phyloP scores from a whole-genome alignment of 2,329 filamentous ascomycete species.

The Aspergillus aculeatinus region DNA sequence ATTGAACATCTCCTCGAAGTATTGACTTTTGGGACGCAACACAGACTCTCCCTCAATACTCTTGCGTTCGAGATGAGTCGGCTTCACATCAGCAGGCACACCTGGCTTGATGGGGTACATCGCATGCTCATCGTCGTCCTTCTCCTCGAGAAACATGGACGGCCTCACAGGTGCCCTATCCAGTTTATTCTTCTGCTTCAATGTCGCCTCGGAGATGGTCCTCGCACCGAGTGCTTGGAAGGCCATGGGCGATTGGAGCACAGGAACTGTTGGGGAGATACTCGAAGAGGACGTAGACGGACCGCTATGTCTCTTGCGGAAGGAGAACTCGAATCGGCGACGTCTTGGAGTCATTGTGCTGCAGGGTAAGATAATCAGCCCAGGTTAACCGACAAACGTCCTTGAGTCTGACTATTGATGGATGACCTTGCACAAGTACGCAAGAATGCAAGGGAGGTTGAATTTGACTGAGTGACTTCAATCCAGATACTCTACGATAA shows the following conservation, averaged over 20 bases:
- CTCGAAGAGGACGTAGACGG: conserved; percentile 20
- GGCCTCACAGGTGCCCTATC: conserved; percentile 20
- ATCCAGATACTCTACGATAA: not conserved
- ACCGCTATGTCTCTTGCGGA: conserved; percentile 19
- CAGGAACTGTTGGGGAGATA: conserved; percentile 19
- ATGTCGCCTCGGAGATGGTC: conserved; percentile 17
- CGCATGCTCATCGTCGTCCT: conserved; percentile 26
- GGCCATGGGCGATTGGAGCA: conserved; percentile 22
- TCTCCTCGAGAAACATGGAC: conserved; percentile 27
- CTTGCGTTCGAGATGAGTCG: conserved; percentile 15
- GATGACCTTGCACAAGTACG: not conserved
- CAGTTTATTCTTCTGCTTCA: conserved; percentile 20
- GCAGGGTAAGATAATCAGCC: not conserved
- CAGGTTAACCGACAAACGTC: not conserved
- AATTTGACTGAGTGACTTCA: not conserved
- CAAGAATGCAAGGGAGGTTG: no score
- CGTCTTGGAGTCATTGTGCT: conserved; percentile 14
- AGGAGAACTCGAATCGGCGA: conserved; percentile 19
- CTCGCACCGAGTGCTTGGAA: conserved; percentile 19
- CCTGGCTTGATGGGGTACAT: conserved; percentile 14
- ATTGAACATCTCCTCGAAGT: conserved; percentile 43
- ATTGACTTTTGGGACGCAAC: conserved; percentile 37
- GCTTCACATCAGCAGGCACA: conserved; percentile 16
- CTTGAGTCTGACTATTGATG: not conserved
- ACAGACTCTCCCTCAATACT: conserved; percentile 23